Evolutionary conservation across 108 stramenopile genomes (phyloP).

Genomic region (Aurantiochytrium sp.): DNA sequence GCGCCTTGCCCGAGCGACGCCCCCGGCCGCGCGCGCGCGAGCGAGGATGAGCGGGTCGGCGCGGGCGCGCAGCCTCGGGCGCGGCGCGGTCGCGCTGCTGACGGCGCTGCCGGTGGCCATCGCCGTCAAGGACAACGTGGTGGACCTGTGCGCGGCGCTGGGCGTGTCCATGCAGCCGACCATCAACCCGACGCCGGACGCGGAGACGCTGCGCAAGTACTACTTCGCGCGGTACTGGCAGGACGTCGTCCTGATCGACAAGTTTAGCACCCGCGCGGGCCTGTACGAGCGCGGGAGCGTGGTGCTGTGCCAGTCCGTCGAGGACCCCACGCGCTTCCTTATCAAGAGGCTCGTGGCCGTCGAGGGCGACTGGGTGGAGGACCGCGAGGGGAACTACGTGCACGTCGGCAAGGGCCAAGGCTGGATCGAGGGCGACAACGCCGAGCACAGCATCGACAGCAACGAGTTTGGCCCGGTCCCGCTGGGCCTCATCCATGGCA

Average conservation of each 20-base stretch:
- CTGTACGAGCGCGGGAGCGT: neutral
- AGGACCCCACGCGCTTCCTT: neutral
- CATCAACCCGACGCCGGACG: neutral
- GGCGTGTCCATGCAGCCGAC: conserved; percentile 27
- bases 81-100: neutral
- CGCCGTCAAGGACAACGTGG: neutral
- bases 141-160: neutral
- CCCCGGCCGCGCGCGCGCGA: neutral
- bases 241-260: neutral
- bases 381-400: conserved; percentile 12
- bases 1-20: neutral
- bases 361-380: neutral
- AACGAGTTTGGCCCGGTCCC: conserved; percentile 26
- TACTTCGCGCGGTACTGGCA: conserved; percentile 23
- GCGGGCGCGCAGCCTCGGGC: neutral
- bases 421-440: conserved; percentile 27
- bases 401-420: neutral
- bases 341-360: neutral
- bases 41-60: neutral
- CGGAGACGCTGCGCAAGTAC: conserved; percentile 26
- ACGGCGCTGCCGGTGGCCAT: neutral
- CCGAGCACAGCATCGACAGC: neutral
- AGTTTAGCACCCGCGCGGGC: neutral
- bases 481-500: neutral
- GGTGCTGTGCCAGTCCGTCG: neutral